These are phyloP conservation scores for Diplocarpon mali DNA, from an alignment of 2,329 filamentous ascomycete genomes.

Conservation along the genomic window DNA sequence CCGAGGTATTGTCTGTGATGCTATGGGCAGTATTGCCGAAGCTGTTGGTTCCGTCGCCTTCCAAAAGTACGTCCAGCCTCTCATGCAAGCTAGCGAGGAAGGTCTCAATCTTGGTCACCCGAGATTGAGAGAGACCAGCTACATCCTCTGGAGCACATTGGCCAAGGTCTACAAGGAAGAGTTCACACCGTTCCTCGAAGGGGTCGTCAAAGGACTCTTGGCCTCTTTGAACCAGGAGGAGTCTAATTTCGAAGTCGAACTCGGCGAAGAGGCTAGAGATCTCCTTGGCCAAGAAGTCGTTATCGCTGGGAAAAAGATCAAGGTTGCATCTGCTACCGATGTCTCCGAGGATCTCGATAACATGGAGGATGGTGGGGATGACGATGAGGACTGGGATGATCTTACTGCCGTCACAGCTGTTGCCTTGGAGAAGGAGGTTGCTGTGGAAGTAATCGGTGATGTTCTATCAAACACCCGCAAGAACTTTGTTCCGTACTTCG, in stretches of 20 bases:
- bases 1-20: slow-evolving; percentile 80
- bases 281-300: slow-evolving; percentile 67
- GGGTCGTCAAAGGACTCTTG: slow-evolving; percentile 70
- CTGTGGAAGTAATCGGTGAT: slow-evolving; percentile 88
- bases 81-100: slow-evolving; percentile 90
- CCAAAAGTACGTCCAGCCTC: slow-evolving; percentile 78
- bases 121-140: slow-evolving; percentile 87
- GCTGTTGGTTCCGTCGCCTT: slow-evolving; percentile 81
- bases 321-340: slow-evolving; percentile 50
- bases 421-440: slow-evolving; percentile 94
- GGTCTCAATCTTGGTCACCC: slow-evolving; percentile 81
- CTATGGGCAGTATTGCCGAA: slow-evolving; percentile 83
- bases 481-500: slow-evolving; percentile 72
- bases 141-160: slow-evolving; percentile 91
- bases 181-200: slow-evolving; percentile 66
- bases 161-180: slow-evolving; percentile 86
- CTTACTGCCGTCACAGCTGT: slow-evolving; percentile 77
- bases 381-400: slow-evolving; percentile 77
- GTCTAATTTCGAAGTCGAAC: slow-evolving; percentile 63
- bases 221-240: slow-evolving; percentile 84
- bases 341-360: slow-evolving; percentile 50
- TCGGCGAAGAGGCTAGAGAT: slow-evolving; percentile 63
- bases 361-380: slow-evolving; percentile 51
- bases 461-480: slow-evolving; percentile 78
- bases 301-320: slow-evolving; percentile 75